Percentiles rank a stretch among this genome's conserved stretches.
These are phyloP conservation scores for Mycena amicta DNA, from an alignment of 768 basidiomycete species.

Conservation along the genomic window DNA sequence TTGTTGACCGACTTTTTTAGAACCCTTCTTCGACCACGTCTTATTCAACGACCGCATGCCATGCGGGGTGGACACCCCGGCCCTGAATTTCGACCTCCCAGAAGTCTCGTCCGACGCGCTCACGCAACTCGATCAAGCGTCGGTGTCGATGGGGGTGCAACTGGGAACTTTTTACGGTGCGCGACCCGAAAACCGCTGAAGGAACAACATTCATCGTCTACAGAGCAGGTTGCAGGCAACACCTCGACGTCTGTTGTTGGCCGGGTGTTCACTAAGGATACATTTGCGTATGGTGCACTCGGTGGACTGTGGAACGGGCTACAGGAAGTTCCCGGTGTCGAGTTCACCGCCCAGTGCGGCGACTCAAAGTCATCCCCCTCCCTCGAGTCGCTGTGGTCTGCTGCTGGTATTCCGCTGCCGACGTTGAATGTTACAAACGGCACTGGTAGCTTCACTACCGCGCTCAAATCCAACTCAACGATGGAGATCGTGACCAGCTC, in stretches of 20 bases:
- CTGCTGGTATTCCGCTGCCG: not conserved
- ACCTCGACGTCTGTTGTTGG: constrained; percentile 5
- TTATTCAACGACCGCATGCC: not conserved
- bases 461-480: not conserved
- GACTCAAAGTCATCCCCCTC: not conserved
- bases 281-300: constrained; percentile 6
- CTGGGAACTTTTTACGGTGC: constrained; percentile 1
- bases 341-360: constrained; percentile 1
- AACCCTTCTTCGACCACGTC: not conserved
- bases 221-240: constrained; percentile 6
- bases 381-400: not conserved
- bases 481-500: not conserved
- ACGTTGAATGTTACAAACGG: not conserved
- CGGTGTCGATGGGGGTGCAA: constrained; percentile 3
- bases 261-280: constrained; percentile 10
- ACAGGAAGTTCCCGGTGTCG: constrained; percentile 10
- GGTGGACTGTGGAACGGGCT: not conserved
- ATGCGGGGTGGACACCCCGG: not conserved
- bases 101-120: not conserved
- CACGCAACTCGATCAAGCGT: not conserved
- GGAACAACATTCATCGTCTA: not conserved
- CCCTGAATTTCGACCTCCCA: not conserved
- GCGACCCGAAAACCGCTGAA: not conserved
- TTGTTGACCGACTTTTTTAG: not conserved
- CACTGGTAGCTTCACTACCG: not conserved